Percentiles rank a stretch among this genome's conserved stretches.
Evolutionary conservation across 1,284 basidiomycete species (phyloP).

Genomic region (Cryptococcus sp.): DNA sequence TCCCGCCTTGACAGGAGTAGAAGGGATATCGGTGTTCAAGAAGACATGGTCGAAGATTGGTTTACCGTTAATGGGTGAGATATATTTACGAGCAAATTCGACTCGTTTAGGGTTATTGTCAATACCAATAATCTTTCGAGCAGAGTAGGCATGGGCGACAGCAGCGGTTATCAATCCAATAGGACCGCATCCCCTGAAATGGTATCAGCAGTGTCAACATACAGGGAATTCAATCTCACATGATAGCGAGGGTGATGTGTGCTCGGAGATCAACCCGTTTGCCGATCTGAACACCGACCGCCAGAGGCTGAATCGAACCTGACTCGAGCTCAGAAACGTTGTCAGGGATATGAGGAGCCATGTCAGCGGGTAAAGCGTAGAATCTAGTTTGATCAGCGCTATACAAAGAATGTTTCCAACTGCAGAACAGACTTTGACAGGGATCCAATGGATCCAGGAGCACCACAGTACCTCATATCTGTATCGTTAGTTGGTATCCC

Average conservation of each 20-base stretch:
- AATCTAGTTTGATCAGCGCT: conserved; percentile 10
- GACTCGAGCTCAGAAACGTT: conserved; percentile 50
- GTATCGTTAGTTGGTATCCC: too few species aligned
- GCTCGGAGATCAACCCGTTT: conserved; percentile 38
- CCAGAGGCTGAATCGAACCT: conserved; percentile 78
- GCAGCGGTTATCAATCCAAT: conserved; percentile 50
- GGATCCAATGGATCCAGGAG: conserved; percentile 38
- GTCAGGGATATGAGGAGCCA: conserved; percentile 47
- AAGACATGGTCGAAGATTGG: conserved; percentile 42
- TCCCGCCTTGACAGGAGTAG: not conserved
- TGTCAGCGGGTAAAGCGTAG: conserved; percentile 42
- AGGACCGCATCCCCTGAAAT: conserved; percentile 44
- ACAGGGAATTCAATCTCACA: conserved; percentile 13
- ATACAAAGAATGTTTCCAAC: not conserved
- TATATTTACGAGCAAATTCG: conserved; percentile 75
- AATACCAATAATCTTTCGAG: conserved; percentile 40
- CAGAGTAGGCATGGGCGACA: conserved; percentile 51
- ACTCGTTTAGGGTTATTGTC: conserved; percentile 77
- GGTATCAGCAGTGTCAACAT: not conserved
- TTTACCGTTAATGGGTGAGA: conserved; percentile 33
- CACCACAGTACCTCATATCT: conserved; percentile 40
- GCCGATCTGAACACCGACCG: conserved; percentile 56
- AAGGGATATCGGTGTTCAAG: conserved; percentile 23
- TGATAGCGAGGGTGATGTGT: conserved; percentile 40
- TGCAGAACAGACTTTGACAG: conserved; percentile 23